Percentiles rank a stretch among this genome's conserved stretches.
phyloP scores from a whole-genome alignment of 1,284 basidiomycete species.

The Ganoderma leucocontextum region DNA sequence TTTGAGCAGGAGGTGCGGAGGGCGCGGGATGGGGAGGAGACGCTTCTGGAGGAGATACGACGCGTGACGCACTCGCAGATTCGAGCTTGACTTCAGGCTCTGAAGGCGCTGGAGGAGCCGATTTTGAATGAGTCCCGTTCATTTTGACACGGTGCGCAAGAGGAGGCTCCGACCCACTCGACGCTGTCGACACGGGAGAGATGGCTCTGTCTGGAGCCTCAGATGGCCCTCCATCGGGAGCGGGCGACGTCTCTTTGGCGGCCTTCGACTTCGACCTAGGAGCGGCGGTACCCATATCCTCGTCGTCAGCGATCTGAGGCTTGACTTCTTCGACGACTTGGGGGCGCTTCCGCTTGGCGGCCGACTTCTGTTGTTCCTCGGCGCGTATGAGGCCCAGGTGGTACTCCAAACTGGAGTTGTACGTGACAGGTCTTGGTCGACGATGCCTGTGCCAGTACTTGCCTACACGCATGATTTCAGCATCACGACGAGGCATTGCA shows the following conservation, averaged over 20 bases:
- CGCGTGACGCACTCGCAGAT: conserved; percentile 10
- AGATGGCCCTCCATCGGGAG: conserved; percentile 34
- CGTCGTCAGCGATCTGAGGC: conserved; percentile 57
- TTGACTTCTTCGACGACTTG: conserved; percentile 47
- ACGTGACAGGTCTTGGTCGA: conserved; percentile 78
- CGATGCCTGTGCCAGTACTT: conserved; percentile 89
- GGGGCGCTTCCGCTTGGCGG: conserved; percentile 59
- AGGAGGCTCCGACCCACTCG: conserved; percentile 74
- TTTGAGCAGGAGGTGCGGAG: conserved; percentile 29
- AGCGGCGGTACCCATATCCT: conserved; percentile 62
- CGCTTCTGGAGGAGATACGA: conserved; percentile 25
- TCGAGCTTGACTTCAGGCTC: conserved; percentile 18
- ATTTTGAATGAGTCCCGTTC: conserved; percentile 51
- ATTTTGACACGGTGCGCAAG: conserved; percentile 66
- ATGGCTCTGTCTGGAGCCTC: conserved; percentile 59
- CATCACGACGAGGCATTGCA: conserved; percentile 5
- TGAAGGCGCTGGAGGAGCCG: conserved; percentile 36
- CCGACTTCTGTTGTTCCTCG: conserved; percentile 56
- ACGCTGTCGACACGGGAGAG: conserved; percentile 73
- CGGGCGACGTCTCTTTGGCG: conserved; percentile 24
- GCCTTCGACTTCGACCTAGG: conserved; percentile 49
- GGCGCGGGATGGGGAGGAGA: conserved; percentile 27
- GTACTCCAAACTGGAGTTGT: conserved; percentile 75
- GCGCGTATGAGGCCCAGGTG: conserved; percentile 69
- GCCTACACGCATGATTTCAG: conserved; percentile 52